Evolutionary conservation across 2,329 filamentous ascomycete genomes (phyloP), one percentile per base, ranked within the genome.

Genomic region (Hypoxylon sp.): DNA sequence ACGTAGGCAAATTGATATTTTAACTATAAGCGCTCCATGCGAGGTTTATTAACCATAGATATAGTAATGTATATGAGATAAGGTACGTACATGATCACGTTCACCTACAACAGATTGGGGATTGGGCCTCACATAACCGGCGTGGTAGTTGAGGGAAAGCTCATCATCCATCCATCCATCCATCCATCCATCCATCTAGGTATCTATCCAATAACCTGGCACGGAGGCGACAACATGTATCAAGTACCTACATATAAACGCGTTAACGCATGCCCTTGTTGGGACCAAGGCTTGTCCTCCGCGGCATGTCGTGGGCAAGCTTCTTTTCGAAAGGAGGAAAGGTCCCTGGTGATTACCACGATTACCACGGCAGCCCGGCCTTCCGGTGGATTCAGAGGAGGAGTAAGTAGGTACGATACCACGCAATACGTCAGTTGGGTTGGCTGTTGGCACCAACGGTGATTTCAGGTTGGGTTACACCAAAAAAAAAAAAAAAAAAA

Each of bases 21-120:
- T 67, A 56, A 28, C 15, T 53, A 46, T 56, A 67, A 58, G 65
- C 65, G 65, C 65, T 65, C 24, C 55, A 60, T 49, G 62, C 65
- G 65, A 60, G 7, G 7, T 26, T 48, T 48, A 58, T 59, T 60
- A 57, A 41, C n/a, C n/a, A 13, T 41, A 60, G 48, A 57, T 55
- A 60, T 32, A 54, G 56, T 53, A 58, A 58, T 39, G 55, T 37
- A 53, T 47, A 26, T 39, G 20, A 61, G 48, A 52, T 39, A n/a
- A 55, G 50, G 63, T 46, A 51, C 60, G 55, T 49, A 58, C 39
- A 41, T 28, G 39, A n/a, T n/a, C n/a, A n/a, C n/a, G n/a, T n/a
- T n/a, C n/a, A n/a, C n/a, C n/a, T n/a, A n/a, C n/a, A n/a, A n/a
- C n/a, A n/a, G n/a, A n/a, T n/a, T n/a, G n/a, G n/a, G n/a, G n/a